Conservation (phyloP, 768 basidiomycete genomes). For the Strobilomyces confusus region DNA sequence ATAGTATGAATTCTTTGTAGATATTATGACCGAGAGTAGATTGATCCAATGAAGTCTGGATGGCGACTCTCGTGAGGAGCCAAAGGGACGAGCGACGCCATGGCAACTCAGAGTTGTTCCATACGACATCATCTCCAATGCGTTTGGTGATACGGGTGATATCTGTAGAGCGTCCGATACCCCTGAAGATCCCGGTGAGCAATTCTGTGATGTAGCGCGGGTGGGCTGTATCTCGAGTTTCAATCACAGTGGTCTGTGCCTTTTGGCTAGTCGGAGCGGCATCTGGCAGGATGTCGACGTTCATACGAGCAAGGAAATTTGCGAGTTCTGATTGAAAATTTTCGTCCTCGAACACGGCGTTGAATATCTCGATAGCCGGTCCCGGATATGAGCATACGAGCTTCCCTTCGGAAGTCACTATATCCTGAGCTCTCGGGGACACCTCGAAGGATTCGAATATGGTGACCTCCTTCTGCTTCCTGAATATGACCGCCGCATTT, state of each 20-base stretch:
- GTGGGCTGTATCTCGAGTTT: conserved; percentile 24
- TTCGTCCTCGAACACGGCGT: conserved; percentile 23
- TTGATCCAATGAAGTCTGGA: conserved; percentile 31
- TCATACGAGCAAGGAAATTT: conserved; percentile 34
- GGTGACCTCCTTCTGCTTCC: conserved; percentile 22
- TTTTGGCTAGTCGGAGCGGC: conserved; percentile 13
- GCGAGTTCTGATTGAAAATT: conserved; percentile 35
- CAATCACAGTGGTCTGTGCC: conserved; percentile 5
- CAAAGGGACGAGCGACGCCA: conserved; percentile 38
- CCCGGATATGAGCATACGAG: conserved; percentile 44
- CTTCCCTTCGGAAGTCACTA: conserved; percentile 36
- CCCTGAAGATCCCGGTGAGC: conserved; percentile 42
- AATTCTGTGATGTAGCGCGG: conserved; percentile 47
- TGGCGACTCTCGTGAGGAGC: conserved; percentile 31
- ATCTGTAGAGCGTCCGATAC: conserved; percentile 21
- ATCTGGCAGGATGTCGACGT: conserved; percentile 30
- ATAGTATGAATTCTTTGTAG: conserved; percentile 51
- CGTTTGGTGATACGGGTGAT: conserved; percentile 20
- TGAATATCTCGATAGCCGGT: conserved; percentile 38
- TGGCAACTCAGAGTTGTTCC: conserved; percentile 1
- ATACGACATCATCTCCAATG: background rate
- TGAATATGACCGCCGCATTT: conserved; percentile 44
- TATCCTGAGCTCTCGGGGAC: conserved; percentile 18
- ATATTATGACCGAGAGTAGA: conserved; percentile 5
- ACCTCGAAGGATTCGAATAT: conserved; percentile 47